Conservation (phyloP, 2,329 filamentous ascomycete genomes). For the Colletotrichum ledebouriae region DNA sequence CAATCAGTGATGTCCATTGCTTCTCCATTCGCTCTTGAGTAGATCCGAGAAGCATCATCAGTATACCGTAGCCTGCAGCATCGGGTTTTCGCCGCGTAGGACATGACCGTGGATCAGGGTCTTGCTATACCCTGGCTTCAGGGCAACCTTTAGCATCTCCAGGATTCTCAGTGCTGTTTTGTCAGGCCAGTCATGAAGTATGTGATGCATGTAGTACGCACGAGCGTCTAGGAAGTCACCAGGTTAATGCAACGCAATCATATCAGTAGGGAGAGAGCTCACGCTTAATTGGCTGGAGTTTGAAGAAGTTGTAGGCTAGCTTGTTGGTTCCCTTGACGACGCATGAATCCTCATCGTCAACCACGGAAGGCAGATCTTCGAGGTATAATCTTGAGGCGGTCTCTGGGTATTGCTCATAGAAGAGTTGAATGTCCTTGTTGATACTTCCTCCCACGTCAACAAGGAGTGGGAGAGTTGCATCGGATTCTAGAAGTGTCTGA, state of each 20-base stretch:
- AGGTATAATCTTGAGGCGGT: slow-evolving; percentile 25
- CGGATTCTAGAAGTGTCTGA: background rate
- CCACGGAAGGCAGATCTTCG: slow-evolving; percentile 21
- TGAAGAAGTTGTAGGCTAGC: slow-evolving; percentile 54
- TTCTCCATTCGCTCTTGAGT: slow-evolving; percentile 22
- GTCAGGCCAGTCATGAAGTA: slow-evolving; percentile 70
- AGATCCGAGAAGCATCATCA: slow-evolving; percentile 23
- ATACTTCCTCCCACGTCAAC: slow-evolving; percentile 28
- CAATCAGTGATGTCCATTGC: slow-evolving; percentile 22
- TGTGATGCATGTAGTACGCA: slow-evolving; percentile 65
- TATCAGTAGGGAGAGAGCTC: background rate
- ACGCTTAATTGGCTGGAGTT: slow-evolving; percentile 52
- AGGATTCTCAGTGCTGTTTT: slow-evolving; percentile 56
- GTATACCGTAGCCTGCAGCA: slow-evolving; percentile 14
- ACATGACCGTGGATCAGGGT: slow-evolving; percentile 56
- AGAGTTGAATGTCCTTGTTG: slow-evolving; percentile 22
- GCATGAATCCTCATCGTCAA: slow-evolving; percentile 6
- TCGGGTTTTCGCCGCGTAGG: slow-evolving; percentile 49
- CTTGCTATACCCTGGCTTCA: slow-evolving; percentile 58
- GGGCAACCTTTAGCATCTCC: slow-evolving; percentile 55
- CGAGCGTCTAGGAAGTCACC: slow-evolving; percentile 50
- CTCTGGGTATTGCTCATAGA: slow-evolving; percentile 7
- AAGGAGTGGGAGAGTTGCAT: slow-evolving; percentile 15
- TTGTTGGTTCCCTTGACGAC: background rate
- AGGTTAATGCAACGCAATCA: background rate